phyloP scores from a whole-genome alignment of 345 rosid genomes.

The Litchi chinensis region DNA sequence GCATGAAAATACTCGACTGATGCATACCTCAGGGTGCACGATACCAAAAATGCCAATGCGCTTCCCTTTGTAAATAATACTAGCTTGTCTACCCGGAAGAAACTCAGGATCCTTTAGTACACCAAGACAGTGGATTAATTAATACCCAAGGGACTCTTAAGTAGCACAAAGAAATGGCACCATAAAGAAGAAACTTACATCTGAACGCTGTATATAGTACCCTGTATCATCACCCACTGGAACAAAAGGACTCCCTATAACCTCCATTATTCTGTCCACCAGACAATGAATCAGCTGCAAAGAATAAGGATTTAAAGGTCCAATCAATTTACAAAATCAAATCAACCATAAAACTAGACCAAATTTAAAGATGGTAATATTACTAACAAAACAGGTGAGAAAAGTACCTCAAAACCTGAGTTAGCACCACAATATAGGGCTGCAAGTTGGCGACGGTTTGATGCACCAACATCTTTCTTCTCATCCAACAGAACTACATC shows the following conservation, averaged over 20 bases:
- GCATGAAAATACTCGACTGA: not conserved
- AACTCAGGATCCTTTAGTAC: constrained; percentile 74
- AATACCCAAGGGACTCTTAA: not conserved
- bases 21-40: constrained; percentile 80
- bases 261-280: constrained; percentile 92
- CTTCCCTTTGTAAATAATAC: constrained; percentile 73
- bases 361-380: not conserved
- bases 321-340: not conserved
- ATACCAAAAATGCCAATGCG: constrained; percentile 76
- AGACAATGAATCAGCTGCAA: constrained; percentile 86
- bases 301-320: constrained; percentile 1
- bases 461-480: constrained; percentile 80
- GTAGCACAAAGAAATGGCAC: constrained; percentile 4
- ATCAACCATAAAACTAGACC: not conserved
- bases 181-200: constrained; percentile 48
- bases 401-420: constrained; percentile 93
- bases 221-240: constrained; percentile 53
- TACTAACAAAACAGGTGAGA: not conserved
- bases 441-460: constrained; percentile 64
- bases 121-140: constrained; percentile 4
- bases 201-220: constrained; percentile 59
- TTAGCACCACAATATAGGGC: constrained; percentile 86
- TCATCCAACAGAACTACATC: constrained; percentile 65
- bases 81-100: constrained; percentile 82
- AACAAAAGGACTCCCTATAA: constrained; percentile 68